A percentile compares a stretch with the other conserved stretches of the same genome.
These are phyloP conservation scores for Phytophthora cajani DNA, from an alignment of 352 stramenopile genomes.

Conservation along the genomic window DNA sequence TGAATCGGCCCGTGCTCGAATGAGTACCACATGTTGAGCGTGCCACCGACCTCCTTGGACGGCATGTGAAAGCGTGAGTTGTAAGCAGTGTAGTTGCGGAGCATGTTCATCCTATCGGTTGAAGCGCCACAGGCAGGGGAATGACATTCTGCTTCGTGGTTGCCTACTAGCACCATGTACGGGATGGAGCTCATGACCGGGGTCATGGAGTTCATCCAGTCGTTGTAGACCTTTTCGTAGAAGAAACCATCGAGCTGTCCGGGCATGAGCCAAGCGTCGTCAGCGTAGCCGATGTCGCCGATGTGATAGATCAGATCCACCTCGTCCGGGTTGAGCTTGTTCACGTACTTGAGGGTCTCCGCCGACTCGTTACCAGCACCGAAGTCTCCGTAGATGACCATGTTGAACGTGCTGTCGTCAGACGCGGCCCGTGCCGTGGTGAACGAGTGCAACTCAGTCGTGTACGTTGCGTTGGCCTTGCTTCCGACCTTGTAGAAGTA, in stretches of 20 bases:
- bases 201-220: slow-evolving; percentile 72
- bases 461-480: slow-evolving; percentile 27
- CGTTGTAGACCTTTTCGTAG: slow-evolving; percentile 86
- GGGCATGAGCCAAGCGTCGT: slow-evolving; percentile 35
- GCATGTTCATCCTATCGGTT: slow-evolving; percentile 42
- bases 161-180: slow-evolving; percentile 84
- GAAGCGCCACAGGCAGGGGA: slow-evolving; percentile 58
- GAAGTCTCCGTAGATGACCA: slow-evolving; percentile 63
- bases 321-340: slow-evolving; percentile 25
- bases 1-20: slow-evolving; percentile 86
- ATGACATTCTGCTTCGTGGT: slow-evolving; percentile 90
- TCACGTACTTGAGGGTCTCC: slow-evolving; percentile 45
- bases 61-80: slow-evolving; percentile 88
- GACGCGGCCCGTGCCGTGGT: slow-evolving; percentile 28
- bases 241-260: slow-evolving; percentile 64
- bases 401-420: slow-evolving; percentile 44
- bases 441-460: slow-evolving; percentile 31
- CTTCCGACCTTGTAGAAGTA: slow-evolving; percentile 31
- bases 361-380: slow-evolving; percentile 46
- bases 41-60: slow-evolving; percentile 57
- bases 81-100: slow-evolving; percentile 84
- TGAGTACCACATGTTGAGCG: slow-evolving; percentile 88
- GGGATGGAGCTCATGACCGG: slow-evolving; percentile 54
- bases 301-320: slow-evolving; percentile 76
- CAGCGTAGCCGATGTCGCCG: slow-evolving; percentile 61